A percentile compares a stretch with the other conserved stretches of the same genome.
Evolutionary conservation across 2,329 filamentous ascomycete genomes (phyloP).

Genomic region (Alternaria triticimaculans): DNA sequence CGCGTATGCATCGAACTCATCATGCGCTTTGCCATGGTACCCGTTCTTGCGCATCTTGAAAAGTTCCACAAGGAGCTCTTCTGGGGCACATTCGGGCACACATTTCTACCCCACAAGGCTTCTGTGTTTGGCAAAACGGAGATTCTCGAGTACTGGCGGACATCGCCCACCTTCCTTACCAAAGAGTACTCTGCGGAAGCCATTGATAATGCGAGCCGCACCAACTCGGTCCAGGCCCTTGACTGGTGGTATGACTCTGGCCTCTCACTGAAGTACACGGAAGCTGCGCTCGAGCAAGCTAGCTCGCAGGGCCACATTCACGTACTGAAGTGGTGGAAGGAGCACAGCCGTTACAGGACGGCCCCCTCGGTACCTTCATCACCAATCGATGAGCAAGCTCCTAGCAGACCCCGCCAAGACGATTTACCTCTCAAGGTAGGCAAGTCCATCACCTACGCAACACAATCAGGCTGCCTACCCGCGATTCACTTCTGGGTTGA

Average conservation of each 20-base stretch:
- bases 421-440: constrained; percentile 74
- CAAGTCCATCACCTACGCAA: constrained; percentile 81
- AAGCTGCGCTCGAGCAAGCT: constrained; percentile 85
- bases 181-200: constrained; percentile 88
- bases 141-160: constrained; percentile 90
- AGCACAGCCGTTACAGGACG: constrained; percentile 61
- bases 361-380: constrained; percentile 25
- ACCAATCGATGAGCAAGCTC: constrained; percentile 22
- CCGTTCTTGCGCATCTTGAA: constrained; percentile 76
- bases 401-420: constrained; percentile 18
- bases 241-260: constrained; percentile 91
- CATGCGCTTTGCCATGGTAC: constrained; percentile 85
- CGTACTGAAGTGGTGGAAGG: constrained; percentile 93
- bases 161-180: constrained; percentile 79
- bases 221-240: constrained; percentile 82
- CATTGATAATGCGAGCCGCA: constrained; percentile 84
- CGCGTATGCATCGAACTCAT: constrained; percentile 85
- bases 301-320: constrained; percentile 82
- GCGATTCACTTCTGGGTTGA: constrained; percentile 89
- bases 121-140: constrained; percentile 86
- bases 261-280: constrained; percentile 82
- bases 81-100: constrained; percentile 81
- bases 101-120: constrained; percentile 84
- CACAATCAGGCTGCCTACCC: constrained; percentile 78
- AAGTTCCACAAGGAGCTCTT: constrained; percentile 75